Conservation (phyloP, 441 rosid species). For the Syzygium malaccense region DNA sequence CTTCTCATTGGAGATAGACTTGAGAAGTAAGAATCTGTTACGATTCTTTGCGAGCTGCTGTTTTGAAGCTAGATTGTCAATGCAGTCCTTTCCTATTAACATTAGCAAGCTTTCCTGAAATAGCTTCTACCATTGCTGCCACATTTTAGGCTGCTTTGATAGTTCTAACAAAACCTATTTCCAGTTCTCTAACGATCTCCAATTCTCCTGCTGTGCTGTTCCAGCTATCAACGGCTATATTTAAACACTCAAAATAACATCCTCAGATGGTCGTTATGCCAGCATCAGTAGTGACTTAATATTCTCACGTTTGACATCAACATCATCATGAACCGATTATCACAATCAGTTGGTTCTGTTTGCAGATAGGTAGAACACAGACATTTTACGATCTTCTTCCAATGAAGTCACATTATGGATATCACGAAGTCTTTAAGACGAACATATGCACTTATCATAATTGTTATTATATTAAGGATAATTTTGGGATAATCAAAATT, state of each 20-base stretch:
- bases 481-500: not conserved
- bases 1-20: not conserved
- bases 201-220: not conserved
- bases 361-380: not conserved
- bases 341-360: not conserved
- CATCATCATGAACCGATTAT: not conserved
- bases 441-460: not conserved
- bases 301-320: not conserved
- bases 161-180: not conserved
- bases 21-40: not conserved
- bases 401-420: not conserved
- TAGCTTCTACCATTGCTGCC: not conserved
- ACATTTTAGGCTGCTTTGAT: not conserved
- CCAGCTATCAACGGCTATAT: not conserved
- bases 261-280: not conserved
- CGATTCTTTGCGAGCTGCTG: not conserved
- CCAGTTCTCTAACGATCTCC: not conserved
- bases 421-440: not conserved
- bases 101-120: not conserved
- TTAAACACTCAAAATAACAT: not conserved
- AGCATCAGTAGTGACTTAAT: not conserved
- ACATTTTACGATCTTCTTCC: not conserved
- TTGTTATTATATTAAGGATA: not conserved
- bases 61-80: not conserved
- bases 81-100: not conserved